Conservation (phyloP, 2,329 filamentous ascomycete genomes). For the Phoma sp. region DNA sequence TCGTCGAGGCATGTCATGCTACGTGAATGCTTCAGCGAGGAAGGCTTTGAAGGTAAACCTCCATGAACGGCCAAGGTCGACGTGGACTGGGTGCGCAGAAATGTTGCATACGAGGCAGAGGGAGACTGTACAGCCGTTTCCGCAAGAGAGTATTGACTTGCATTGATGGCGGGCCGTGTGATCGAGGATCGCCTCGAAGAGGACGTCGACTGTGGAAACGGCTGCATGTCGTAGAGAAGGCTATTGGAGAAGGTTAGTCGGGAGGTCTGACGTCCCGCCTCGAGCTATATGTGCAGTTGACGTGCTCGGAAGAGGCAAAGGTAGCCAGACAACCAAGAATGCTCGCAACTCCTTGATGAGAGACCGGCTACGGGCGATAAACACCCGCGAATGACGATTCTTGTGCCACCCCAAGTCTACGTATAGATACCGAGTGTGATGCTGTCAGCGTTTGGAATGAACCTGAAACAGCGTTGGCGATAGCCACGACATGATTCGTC, state of each 20-base stretch:
- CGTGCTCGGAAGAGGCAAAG: neutral
- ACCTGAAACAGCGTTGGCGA: conserved; percentile 8
- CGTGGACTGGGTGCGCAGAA: conserved; percentile 2
- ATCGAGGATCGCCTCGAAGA: conserved; percentile 18
- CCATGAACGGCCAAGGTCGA: conserved; percentile 6
- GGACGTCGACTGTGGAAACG: conserved; percentile 11
- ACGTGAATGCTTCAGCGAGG: neutral
- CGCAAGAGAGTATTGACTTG: conserved; percentile 14
- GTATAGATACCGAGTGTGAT: conserved; percentile 4
- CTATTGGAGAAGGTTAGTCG: neutral
- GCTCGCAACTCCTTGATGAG: conserved; percentile 6
- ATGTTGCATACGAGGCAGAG: conserved; percentile 6
- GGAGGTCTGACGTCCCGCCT: neutral
- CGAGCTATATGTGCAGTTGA: neutral
- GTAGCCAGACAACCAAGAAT: conserved; percentile 20
- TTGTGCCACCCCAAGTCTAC: conserved; percentile 7
- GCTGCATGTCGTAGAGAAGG: conserved; percentile 3
- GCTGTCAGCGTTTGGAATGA: conserved; percentile 9
- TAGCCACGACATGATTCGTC: conserved; percentile 7
- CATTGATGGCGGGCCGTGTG: neutral
- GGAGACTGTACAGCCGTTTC: conserved; percentile 13
- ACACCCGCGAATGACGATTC: conserved; percentile 12
- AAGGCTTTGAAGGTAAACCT: conserved; percentile 6
- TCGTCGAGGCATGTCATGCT: neutral
- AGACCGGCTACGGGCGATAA: neutral